Conservation (phyloP, 1,284 basidiomycete species). For the Fomes fomentarius region DNA sequence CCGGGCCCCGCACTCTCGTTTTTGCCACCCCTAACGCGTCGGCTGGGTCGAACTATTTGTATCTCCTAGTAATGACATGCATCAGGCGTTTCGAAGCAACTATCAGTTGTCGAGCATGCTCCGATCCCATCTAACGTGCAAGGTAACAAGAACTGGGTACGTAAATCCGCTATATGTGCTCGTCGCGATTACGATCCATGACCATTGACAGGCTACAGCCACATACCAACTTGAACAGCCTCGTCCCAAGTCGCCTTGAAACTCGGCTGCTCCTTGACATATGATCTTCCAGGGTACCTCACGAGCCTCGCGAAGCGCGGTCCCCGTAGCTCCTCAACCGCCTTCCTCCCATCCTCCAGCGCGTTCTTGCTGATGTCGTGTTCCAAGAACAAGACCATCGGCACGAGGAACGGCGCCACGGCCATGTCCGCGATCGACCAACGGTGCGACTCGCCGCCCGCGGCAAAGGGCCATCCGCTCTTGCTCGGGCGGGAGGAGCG, state of each 20-base stretch:
- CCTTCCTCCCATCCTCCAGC: slow-evolving; percentile 31
- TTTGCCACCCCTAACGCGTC: slow-evolving; percentile 15
- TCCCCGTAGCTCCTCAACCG: slow-evolving; percentile 28
- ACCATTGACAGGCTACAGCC: no score
- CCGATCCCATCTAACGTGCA: no score
- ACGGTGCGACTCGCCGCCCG: slow-evolving; percentile 38
- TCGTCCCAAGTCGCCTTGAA: slow-evolving; percentile 35
- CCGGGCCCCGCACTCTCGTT: slow-evolving; percentile 20
- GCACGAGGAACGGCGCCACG: slow-evolving; percentile 41
- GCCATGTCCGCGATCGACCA: slow-evolving; percentile 59
- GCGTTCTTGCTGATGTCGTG: slow-evolving; percentile 37
- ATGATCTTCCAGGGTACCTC: slow-evolving; percentile 34
- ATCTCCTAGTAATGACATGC: slow-evolving; percentile 7
- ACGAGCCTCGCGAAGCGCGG: slow-evolving; percentile 34
- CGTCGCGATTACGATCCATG: no score
- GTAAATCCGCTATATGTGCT: no score
- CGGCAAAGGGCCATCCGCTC: slow-evolving; percentile 30
- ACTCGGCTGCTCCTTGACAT: slow-evolving; percentile 33
- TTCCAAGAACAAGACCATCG: slow-evolving; percentile 28
- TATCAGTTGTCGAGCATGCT: no score
- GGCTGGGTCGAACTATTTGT: slow-evolving; percentile 18
- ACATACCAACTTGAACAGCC: slow-evolving; percentile 21
- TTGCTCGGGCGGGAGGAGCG: slow-evolving; percentile 29
- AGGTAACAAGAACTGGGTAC: no score
- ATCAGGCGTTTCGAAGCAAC: not conserved